Base-by-base conservation (phyloP, 192 early-diverging fungal species). In the Coemansia furcata region DNA sequence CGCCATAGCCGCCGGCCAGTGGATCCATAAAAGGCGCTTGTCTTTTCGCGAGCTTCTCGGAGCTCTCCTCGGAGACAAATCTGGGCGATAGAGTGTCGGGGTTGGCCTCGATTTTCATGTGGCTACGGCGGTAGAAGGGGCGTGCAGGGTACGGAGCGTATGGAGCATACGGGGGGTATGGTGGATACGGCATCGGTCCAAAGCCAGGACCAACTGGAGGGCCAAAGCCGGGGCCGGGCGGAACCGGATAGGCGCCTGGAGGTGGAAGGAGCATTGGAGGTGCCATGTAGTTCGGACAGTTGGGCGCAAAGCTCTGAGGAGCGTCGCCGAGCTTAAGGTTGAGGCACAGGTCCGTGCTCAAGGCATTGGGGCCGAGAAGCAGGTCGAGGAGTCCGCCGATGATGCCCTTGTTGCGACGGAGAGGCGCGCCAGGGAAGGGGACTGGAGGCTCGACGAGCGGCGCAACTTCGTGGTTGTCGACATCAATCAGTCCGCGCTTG, bases 271-370 rank as follows among this genome's bases (percentile, higher is more conserved):
- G 67, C 70, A 76, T 63, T 5, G 70, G 73, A 39, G 67, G 73
- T 14, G 77, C 65, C 54, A 74, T 33, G 52, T 72, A 80, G 69
- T 74, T 74, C 2, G 77, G 77, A 38, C 77, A 80, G 43, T 62
- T 65, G 17, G 73, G 78, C 6, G 69, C 70, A 61, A 76, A 73
- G 69, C 74, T 76, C 71, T 75, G 78, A 46, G 78, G 73, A 2
- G 67, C 78, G 23, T 76, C 78, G 33, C 78, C 78, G 4, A 81
- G 71, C 70, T 81, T 81, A 38, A 81, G 74, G 40, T 81, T 68
- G 29, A 81, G 60, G 54, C 78, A 81, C 33, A 80, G 21, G 32
- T 80, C 77, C 4, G 69, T 61, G 66, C 66, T 74, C 66, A 80
- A 62, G 5, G 72, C 77, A 21, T 80, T 80, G 57, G 77, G 77